A percentile compares a stretch with the other conserved stretches of the same genome.
Evolutionary conservation across 2,329 filamentous ascomycete species (phyloP).

Genomic region (Cercospora brassicicola): DNA sequence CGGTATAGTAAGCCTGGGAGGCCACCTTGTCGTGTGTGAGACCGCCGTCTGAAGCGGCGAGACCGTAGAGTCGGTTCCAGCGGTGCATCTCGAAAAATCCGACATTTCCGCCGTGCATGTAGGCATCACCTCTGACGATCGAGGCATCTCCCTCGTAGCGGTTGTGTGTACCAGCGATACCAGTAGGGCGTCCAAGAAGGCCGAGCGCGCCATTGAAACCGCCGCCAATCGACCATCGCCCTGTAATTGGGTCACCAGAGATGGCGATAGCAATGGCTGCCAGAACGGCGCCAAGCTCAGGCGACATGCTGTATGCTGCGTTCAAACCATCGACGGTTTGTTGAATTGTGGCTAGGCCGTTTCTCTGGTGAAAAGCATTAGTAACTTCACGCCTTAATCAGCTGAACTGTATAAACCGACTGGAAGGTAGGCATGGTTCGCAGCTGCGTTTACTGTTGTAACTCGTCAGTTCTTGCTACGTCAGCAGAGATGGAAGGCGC

Average conservation of each 20-base stretch:
- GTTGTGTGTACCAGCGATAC: conserved; percentile 35
- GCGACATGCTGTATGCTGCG: conserved; percentile 34
- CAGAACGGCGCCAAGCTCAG: conserved; percentile 18
- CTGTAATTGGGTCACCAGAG: conserved; percentile 24
- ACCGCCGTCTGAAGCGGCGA: conserved; percentile 14
- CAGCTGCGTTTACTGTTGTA: no score
- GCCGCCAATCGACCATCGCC: conserved; percentile 27
- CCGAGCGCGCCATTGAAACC: conserved; percentile 10
- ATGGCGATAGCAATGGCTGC: conserved; percentile 24
- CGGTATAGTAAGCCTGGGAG: conserved; percentile 10
- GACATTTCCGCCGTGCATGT: conserved; percentile 24
- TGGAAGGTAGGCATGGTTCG: background rate
- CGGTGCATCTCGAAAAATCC: conserved; percentile 15
- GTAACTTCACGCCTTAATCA: background rate
- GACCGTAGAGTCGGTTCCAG: conserved; percentile 20
- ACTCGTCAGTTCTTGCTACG: no score
- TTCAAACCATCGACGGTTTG: conserved; percentile 25
- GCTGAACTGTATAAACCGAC: no score
- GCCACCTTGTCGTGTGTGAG: conserved; percentile 25
- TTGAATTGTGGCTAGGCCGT: conserved; percentile 32
- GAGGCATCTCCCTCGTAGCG: conserved; percentile 40
- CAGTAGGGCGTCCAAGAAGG: conserved; percentile 14
- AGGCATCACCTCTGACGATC: conserved; percentile 37
- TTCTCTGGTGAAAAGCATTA: conserved; percentile 1
- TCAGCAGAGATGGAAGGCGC: no score